Evolutionary conservation across 371 early-diverging fungal genomes (phyloP), one percentile per base, ranked within the genome.

Genomic region (Mucor indicus): DNA sequence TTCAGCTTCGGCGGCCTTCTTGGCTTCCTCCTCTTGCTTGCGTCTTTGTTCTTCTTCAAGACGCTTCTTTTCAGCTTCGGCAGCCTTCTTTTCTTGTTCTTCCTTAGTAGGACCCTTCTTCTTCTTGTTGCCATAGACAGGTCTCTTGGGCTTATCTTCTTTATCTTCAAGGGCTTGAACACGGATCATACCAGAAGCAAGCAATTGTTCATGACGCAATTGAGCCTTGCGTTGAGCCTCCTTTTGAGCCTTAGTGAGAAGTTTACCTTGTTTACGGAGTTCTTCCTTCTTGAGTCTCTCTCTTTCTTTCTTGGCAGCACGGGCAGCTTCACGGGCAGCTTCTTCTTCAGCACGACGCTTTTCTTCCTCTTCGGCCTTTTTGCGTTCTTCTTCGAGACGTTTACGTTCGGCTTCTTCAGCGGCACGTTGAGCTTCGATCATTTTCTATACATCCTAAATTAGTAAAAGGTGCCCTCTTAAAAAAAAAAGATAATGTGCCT

Each of bases 171-270:
- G 75, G 30, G 89, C 96, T 31, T 85, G 86, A 19, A 95, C 80
- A 64, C 87, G 90, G 56, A 89, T 69, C 25, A 57, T 53, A 16
- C 90, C 93, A 4, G 91, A 79, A 25, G 79, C 84, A 19, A 92
- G 63, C 69, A 97, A 66, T 40, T 86, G 90, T 55, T 95, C 78
- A 35, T 88, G 80, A 59, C 84, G 83, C 38, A 85, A 71, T 45
- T 87, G 78, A 38, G 85, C 88, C 41, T 70, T 73, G 15, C 82
- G 82, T 59, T 91, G 84, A 29, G 88, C 91, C 55, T 87, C 89
- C 72, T 90, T 93, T 69, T 98, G 92, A n/a, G 92, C 83, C 63
- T 92, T 91, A 31, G 96, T 92, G 62, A 95, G 69, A 25, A 92
- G 80, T 62, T 95, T 94, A 41, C 98, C 98, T 44, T 91, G 86